Percentiles rank a stretch among this genome's conserved stretches.
Conservation (phyloP, 345 rosid species). For the Eucalyptus urophylla region DNA sequence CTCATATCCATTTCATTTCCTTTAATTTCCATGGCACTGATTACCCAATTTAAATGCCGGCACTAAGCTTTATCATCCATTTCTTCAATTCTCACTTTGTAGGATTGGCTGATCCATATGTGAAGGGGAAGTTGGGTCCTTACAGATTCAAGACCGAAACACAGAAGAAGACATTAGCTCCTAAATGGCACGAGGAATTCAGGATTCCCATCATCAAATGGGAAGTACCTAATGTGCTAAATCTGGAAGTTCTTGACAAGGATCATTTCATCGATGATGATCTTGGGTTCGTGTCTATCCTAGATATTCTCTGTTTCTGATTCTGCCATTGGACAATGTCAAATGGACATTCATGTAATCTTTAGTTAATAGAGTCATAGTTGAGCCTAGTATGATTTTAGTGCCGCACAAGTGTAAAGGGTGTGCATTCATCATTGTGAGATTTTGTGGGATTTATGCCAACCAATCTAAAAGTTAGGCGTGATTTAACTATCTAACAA, state of each 20-base stretch:
- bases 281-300: conserved; percentile 57
- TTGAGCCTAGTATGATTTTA: not conserved
- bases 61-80: not conserved
- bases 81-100: conserved; percentile 2
- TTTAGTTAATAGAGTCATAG: not conserved
- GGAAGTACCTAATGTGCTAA: conserved; percentile 55
- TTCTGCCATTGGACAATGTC: not conserved
- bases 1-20: not conserved
- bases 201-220: conserved; percentile 68
- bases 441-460: not conserved
- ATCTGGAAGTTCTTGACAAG: conserved; percentile 76
- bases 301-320: not conserved
- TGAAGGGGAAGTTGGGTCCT: conserved; percentile 81
- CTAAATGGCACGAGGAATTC: conserved; percentile 90
- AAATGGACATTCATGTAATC: not conserved
- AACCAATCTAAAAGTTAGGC: too few species aligned
- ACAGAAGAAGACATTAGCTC: conserved; percentile 57
- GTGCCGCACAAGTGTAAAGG: not conserved
- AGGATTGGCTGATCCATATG: conserved; percentile 96
- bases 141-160: conserved; percentile 68
- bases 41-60: not conserved
- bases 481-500: not conserved
- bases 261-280: conserved; percentile 71
- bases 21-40: not conserved
- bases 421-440: not conserved